Percentiles rank a stretch among this genome's conserved stretches.
phyloP scores from a whole-genome alignment of 2,329 filamentous ascomycete species.

The Fusarium tuaranense region DNA sequence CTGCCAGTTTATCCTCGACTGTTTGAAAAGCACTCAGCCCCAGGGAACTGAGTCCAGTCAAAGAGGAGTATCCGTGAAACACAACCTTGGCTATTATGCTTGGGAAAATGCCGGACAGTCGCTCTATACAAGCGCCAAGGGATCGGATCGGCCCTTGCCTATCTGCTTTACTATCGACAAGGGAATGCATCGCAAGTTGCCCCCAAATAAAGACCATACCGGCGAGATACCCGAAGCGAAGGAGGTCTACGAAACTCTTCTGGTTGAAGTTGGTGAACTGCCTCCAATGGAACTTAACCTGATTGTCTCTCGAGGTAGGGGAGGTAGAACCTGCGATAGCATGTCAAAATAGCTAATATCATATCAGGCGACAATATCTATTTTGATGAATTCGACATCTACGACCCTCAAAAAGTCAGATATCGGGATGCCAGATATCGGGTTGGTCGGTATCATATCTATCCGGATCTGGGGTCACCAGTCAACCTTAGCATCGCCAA shows the following conservation, averaged over 20 bases:
- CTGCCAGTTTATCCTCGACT: not conserved
- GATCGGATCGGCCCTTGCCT: not conserved
- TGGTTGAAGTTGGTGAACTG: not conserved
- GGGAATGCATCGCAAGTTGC: accelerated
- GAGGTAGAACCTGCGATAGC: not conserved
- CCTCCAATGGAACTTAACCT: not conserved
- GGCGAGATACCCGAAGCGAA: not conserved
- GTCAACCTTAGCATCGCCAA: not conserved
- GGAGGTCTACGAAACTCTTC: not conserved
- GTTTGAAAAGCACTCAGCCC: not conserved
- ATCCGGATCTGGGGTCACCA: not conserved
- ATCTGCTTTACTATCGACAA: not conserved
- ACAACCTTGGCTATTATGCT: not conserved
- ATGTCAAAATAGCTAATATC: not conserved
- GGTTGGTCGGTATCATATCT: not conserved
- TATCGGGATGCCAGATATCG: too few species aligned
- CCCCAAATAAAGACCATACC: not conserved
- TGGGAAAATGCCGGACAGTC: not conserved
- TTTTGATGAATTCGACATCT: not conserved
- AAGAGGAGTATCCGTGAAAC: not conserved
- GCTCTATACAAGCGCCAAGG: not conserved
- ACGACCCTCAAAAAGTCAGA: too few species aligned
- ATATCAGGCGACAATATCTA: not conserved
- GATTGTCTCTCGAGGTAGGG: not conserved
- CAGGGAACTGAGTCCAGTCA: not conserved